These are phyloP conservation scores for Salix koriyanagi DNA, from an alignment of 345 rosid species.

Conservation along the genomic window DNA sequence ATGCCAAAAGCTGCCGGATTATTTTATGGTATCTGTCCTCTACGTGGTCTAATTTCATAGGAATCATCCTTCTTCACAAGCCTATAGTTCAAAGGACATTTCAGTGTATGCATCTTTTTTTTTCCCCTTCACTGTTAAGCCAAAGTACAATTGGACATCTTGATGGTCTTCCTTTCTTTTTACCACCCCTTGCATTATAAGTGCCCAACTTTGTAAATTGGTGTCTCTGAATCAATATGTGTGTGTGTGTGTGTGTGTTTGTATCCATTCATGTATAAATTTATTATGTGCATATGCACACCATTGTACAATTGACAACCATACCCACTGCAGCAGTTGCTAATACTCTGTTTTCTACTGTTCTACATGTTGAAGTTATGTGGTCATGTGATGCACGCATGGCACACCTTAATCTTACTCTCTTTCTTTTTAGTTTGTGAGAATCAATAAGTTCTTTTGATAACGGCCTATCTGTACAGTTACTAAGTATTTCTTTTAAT, in stretches of 20 bases:
- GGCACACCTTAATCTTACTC: not conserved
- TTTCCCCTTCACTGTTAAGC: not conserved
- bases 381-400: not conserved
- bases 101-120: not conserved
- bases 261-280: not conserved
- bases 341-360: not conserved
- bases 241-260: not conserved
- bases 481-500: not conserved
- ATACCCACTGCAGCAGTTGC: not conserved
- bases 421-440: not conserved
- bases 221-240: not conserved
- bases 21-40: not conserved
- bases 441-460: not conserved
- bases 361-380: not conserved
- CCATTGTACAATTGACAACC: not conserved
- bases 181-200: not conserved
- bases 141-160: not conserved
- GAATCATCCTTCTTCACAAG: not conserved
- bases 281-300: not conserved
- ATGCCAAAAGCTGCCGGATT: not conserved
- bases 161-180: not conserved
- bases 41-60: not conserved
- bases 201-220: not conserved
- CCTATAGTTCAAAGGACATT: not conserved
- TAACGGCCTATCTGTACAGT: not conserved